Evolutionary conservation across 169 alveolate genomes (phyloP).

Genomic region (Ichthyophthirius multifiliis): DNA sequence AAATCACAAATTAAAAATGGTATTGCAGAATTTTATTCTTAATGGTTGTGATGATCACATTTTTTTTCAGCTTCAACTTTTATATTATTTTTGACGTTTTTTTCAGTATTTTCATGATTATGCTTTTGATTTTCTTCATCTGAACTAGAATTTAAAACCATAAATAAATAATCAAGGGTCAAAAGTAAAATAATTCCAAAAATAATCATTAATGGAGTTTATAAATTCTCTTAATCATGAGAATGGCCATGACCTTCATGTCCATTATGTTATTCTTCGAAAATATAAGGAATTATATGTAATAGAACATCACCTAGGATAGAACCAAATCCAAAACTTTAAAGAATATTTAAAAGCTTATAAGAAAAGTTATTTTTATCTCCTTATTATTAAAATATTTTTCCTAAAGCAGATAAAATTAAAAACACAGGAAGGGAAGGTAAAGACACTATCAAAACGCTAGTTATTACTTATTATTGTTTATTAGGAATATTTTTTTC

Average conservation of each 20-base stretch:
- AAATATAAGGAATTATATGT: conserved; percentile 73
- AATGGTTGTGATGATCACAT: conserved; percentile 19
- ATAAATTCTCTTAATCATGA: conserved; percentile 19
- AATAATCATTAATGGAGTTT: not conserved
- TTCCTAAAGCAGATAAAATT: not conserved
- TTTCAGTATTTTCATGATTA: not conserved
- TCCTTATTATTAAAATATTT: not conserved
- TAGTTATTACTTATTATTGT: not conserved
- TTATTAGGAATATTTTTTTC: not conserved
- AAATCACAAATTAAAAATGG: conserved; percentile 73
- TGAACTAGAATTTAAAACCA: not conserved
- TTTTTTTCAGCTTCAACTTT: conserved; percentile 2
- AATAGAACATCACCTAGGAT: conserved; percentile 82
- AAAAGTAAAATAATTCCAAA: conserved; percentile 26
- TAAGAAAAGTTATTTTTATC: not conserved
- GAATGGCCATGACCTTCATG: conserved; percentile 30
- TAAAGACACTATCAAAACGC: not conserved
- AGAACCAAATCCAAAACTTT: conserved; percentile 79
- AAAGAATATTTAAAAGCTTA: conserved; percentile 50
- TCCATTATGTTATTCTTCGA: conserved; percentile 8
- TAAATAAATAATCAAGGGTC: conserved; percentile 14
- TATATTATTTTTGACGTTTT: not conserved
- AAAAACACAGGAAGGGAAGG: conserved; percentile 7
- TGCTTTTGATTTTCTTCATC: conserved; percentile 2
- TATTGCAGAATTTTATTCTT: conserved; percentile 11